phyloP scores from a whole-genome alignment of 768 basidiomycete species.

The Lactarius evosmus region DNA sequence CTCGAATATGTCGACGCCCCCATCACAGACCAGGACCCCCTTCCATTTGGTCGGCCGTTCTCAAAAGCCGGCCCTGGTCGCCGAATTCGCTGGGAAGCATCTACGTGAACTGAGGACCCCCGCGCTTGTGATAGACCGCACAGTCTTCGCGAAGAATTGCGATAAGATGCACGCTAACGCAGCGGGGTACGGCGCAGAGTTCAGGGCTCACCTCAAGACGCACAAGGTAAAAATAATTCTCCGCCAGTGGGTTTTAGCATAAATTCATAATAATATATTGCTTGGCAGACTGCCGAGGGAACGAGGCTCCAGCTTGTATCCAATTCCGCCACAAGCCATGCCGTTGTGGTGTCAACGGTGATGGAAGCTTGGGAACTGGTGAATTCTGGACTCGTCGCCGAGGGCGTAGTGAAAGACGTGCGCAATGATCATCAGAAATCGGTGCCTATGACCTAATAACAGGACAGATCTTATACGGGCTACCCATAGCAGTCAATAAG shows the following conservation, averaged over 20 bases:
- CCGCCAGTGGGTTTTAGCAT: not conserved
- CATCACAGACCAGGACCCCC: slow-evolving; percentile 48
- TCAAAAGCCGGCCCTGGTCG: slow-evolving; percentile 47
- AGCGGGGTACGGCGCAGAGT: slow-evolving; percentile 61
- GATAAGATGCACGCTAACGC: slow-evolving; percentile 66
- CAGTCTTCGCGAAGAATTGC: slow-evolving; percentile 70
- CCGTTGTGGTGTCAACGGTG: slow-evolving; percentile 77
- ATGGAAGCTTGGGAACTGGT: slow-evolving; percentile 80
- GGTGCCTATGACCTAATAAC: slow-evolving; percentile 15
- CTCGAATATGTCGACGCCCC: slow-evolving; percentile 27
- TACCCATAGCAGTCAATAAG: slow-evolving; percentile 70
- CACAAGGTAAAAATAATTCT: slow-evolving; percentile 53
- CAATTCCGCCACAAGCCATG: slow-evolving; percentile 48
- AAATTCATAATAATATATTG: not conserved
- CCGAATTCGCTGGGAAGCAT: slow-evolving; percentile 55
- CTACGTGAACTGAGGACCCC: slow-evolving; percentile 66
- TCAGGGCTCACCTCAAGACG: slow-evolving; percentile 83
- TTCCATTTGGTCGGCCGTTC: slow-evolving; percentile 41
- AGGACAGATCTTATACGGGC: slow-evolving; percentile 71
- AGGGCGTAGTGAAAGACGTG: slow-evolving; percentile 72
- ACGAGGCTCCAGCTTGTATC: slow-evolving; percentile 65
- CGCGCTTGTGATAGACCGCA: slow-evolving; percentile 73
- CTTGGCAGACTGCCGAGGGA: slow-evolving; percentile 65
- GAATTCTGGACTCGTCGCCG: slow-evolving; percentile 60
- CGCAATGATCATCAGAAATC: slow-evolving; percentile 1